Evolutionary conservation across 2,329 filamentous ascomycete genomes (phyloP), one percentile per base, ranked within the genome.

Genomic region (Anisogramma anomala): DNA sequence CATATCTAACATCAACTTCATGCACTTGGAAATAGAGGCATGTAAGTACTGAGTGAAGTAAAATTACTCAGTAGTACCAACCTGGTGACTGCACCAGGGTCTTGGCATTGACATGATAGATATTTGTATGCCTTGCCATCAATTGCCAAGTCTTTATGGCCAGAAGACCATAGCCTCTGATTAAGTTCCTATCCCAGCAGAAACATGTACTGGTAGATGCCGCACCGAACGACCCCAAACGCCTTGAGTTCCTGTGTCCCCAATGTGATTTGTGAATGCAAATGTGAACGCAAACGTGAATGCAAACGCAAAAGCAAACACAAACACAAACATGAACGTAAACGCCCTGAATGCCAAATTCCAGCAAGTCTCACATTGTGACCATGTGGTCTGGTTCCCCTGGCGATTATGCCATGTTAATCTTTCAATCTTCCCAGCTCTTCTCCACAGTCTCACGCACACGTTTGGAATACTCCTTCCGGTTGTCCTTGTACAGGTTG

Each of bases 381-480:
- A 32, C 30, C 15, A 18, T 7, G 22, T 9, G 5, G 22, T 6
- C 6, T 5, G 22, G 22, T 6, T 23, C 9, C 9, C 15, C 30
- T 18, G 30, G 6, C n/a, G 7, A 14, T 14, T 10, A 8, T 15
- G 13, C 14, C 4, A 6, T 32, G 30, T 14, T 32, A 11, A 6
- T 18, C 14, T 10, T 32, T 59, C 54, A 94, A 56, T 95, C 89
- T 49, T 96, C 91, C 91, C 91, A 98, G 67, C 89, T 96, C 76
- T 95, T 96, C 71, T 98, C 91, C 13, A 98, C 91, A 0, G 89
- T 95, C 68, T 96, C 91, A 35, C 87, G 73, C 32, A 98, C 91
- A 14, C 88, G 73, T 69, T 98, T 98, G 19, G 82, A 84, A 58
- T 98, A 98, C 58, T 98, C 91, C 60, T 88, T 87, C 48, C 88